Evolutionary conservation across 805 yeast genomes (phyloP).

Genomic region (Yamadazyma endophytica): DNA sequence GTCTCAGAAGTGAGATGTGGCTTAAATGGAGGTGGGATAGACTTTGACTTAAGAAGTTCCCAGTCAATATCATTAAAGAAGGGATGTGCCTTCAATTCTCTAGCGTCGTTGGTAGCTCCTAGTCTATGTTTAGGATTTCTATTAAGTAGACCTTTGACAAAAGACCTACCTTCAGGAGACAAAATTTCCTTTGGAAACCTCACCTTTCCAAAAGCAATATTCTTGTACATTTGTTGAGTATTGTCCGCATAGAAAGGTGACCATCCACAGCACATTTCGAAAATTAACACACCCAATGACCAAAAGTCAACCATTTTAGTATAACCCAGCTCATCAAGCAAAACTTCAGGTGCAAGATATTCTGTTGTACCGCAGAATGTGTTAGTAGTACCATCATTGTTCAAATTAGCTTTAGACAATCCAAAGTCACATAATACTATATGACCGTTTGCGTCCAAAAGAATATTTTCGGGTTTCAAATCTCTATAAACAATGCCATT

Average conservation of each 20-base stretch:
- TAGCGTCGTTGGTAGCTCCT: slow-evolving; percentile 88
- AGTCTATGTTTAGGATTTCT: slow-evolving; percentile 94
- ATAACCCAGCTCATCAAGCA: slow-evolving; percentile 93
- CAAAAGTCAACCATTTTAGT: slow-evolving; percentile 99
- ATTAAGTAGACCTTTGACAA: slow-evolving; percentile 91
- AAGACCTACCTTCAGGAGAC: slow-evolving; percentile 88
- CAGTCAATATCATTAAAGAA: slow-evolving; percentile 91
- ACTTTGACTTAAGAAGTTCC: slow-evolving; percentile 71
- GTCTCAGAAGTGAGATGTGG: slow-evolving; percentile 89
- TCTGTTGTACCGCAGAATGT: slow-evolving; percentile 99
- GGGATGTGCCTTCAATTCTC: slow-evolving; percentile 88
- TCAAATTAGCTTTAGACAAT: slow-evolving; percentile 85
- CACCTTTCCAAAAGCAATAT: slow-evolving; percentile 97
- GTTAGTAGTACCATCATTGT: slow-evolving; percentile 85
- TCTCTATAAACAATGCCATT: slow-evolving; percentile 96
- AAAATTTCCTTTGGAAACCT: slow-evolving; percentile 95
- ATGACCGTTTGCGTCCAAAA: slow-evolving; percentile 95
- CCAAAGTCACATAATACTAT: slow-evolving; percentile 98
- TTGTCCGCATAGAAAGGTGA: slow-evolving; percentile 97
- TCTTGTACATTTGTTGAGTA: slow-evolving; percentile 98
- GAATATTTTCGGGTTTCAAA: slow-evolving; percentile 92
- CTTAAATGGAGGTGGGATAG: slow-evolving; percentile 93
- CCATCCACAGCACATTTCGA: slow-evolving; percentile 99
- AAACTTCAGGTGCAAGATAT: slow-evolving; percentile 94
- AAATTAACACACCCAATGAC: slow-evolving; percentile 94